These are phyloP conservation scores for Cymbidium sinense DNA, from an alignment of 106 monocot genomes.

Conservation along the genomic window DNA sequence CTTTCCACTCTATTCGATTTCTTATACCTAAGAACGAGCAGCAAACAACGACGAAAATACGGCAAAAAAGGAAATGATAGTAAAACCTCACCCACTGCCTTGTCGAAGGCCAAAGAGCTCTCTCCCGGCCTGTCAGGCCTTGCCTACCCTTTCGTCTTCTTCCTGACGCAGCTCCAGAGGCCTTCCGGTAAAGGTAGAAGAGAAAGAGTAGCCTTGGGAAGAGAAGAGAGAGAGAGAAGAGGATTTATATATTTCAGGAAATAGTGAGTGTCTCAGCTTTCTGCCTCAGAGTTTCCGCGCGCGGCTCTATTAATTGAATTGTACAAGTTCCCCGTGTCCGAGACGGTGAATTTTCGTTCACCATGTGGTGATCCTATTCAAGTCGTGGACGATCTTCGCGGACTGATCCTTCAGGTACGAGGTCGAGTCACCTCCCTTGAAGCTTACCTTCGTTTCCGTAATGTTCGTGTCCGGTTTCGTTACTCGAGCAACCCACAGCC, in stretches of 20 bases:
- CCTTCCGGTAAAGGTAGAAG: background rate
- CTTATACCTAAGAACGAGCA: background rate
- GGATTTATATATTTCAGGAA: background rate
- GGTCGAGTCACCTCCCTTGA: background rate
- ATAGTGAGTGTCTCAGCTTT: background rate
- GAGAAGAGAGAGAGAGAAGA: background rate
- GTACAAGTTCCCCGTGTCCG: constrained; percentile 7
- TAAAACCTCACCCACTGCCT: background rate
- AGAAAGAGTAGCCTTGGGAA: too few relatives aligned
- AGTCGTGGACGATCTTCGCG: background rate
- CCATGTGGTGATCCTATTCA: background rate
- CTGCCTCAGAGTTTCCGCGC: background rate
- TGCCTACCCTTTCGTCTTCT: background rate
- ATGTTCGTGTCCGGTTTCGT: background rate
- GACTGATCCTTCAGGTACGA: background rate
- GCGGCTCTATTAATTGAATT: too few relatives aligned
- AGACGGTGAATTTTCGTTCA: background rate
- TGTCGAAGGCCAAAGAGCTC: background rate
- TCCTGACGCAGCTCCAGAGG: background rate
- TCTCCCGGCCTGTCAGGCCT: background rate
- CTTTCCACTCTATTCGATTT: background rate
- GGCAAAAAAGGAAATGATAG: background rate
- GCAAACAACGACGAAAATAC: background rate
- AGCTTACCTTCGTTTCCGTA: background rate
- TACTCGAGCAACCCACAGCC: too few relatives aligned